A percentile compares a stretch with the other conserved stretches of the same genome.
These are phyloP conservation scores for Acanthamoeba castellanii DNA, from an alignment of 208 protist species.

Conservation along the genomic window DNA sequence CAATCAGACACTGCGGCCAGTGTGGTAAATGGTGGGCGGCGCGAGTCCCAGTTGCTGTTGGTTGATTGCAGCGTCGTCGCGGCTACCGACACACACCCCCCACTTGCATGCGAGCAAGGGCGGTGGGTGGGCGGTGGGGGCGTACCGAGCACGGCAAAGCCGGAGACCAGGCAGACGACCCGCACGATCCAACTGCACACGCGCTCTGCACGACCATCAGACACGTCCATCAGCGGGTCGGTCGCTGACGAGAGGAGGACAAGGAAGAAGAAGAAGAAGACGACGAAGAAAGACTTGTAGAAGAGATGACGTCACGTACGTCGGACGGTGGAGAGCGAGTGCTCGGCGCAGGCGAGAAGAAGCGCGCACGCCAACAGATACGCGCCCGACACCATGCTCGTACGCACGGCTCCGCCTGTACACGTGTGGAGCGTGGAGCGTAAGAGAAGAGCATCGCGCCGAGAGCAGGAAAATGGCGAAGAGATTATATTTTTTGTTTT, in stretches of 20 bases:
- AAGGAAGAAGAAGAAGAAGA: background rate
- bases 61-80: too few species aligned
- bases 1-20: too few species aligned
- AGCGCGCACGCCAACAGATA: background rate
- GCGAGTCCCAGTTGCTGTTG: too few species aligned
- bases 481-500: too few species aligned
- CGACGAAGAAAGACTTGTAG: background rate
- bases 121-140: too few species aligned
- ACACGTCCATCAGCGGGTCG: background rate
- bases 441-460: background rate
- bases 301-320: background rate
- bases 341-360: background rate
- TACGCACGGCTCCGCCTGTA: background rate
- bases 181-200: background rate
- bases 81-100: too few species aligned
- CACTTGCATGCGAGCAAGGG: too few species aligned
- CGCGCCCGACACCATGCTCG: background rate
- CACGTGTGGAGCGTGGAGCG: too few species aligned
- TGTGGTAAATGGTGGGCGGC: too few species aligned
- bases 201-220: background rate
- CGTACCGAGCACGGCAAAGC: slow-evolving; percentile 4
- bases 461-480: background rate
- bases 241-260: background rate
- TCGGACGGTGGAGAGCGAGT: background rate
- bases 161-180: slow-evolving; percentile 10